Evolutionary conservation across 75 land plant genomes (phyloP).

Genomic region (Pinus tabuliformis): DNA sequence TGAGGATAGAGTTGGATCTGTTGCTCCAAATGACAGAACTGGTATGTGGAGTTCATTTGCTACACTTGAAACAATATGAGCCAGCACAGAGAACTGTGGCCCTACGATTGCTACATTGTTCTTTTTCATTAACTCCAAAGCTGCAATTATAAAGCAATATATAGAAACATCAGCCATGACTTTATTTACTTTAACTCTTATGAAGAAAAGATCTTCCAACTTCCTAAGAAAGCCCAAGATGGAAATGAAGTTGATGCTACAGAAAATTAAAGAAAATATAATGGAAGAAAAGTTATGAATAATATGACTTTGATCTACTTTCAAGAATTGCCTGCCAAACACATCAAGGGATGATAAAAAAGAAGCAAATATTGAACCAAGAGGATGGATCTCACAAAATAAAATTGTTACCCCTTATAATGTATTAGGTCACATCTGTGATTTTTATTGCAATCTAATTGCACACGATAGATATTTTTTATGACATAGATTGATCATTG

Average conservation of each 20-base stretch:
- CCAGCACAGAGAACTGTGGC: conserved; percentile 35
- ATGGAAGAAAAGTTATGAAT: too few species aligned
- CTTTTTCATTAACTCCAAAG: conserved; percentile 40
- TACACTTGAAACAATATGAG: conserved; percentile 37
- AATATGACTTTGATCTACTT: too few species aligned
- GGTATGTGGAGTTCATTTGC: conserved; percentile 37
- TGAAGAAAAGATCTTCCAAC: not conserved
- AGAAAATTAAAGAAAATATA: too few species aligned
- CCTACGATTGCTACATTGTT: conserved; percentile 38
- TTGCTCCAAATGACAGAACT: conserved; percentile 33
- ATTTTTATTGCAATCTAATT: too few species aligned
- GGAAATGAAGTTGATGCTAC: too few species aligned
- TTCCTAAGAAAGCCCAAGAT: not conserved
- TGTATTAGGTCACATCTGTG: too few species aligned
- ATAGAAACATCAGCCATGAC: not conserved
- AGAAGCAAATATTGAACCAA: too few species aligned
- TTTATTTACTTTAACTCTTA: not conserved
- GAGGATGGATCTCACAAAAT: too few species aligned
- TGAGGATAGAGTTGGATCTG: conserved; percentile 40
- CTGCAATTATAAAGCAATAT: conserved; percentile 10
- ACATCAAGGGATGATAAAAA: too few species aligned
- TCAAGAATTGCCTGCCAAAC: not conserved
- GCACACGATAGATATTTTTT: too few species aligned
- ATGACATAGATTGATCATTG: too few species aligned
- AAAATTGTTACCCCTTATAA: too few species aligned